phyloP scores from a whole-genome alignment of 140 eudicot species.

The Oenanthe javanica region DNA sequence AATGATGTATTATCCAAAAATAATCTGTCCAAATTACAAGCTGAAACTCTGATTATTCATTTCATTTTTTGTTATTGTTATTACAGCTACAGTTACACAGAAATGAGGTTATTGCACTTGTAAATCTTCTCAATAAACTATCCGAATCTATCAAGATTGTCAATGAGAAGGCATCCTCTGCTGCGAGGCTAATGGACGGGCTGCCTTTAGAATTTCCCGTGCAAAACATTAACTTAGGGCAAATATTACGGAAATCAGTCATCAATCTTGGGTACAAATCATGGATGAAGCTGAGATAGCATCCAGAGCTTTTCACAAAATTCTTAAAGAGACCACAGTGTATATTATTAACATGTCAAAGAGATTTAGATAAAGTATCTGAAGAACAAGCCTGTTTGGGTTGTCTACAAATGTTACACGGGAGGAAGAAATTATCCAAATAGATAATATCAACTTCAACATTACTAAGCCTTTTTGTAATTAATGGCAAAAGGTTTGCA shows the following conservation, averaged over 20 bases:
- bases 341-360: neutral
- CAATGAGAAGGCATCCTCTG: conserved; percentile 35
- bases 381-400: neutral
- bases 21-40: neutral
- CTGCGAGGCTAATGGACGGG: conserved; percentile 16
- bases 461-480: neutral
- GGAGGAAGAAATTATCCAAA: neutral
- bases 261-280: conserved; percentile 10
- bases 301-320: neutral
- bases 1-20: neutral
- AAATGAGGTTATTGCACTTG: conserved; percentile 81
- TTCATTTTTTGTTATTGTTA: neutral
- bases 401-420: neutral
- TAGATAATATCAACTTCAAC: neutral
- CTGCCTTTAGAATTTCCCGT: conserved; percentile 16
- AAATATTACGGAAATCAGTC: conserved; percentile 20
- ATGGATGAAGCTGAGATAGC: neutral
- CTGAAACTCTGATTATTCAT: neutral
- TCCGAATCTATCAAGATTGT: conserved; percentile 68
- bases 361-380: neutral
- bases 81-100: conserved; percentile 69
- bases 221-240: conserved; percentile 15
- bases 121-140: conserved; percentile 73
- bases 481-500: neutral
- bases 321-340: neutral